Conservation (phyloP, 2,329 filamentous ascomycete species). For the Setomelanomma holmii region DNA sequence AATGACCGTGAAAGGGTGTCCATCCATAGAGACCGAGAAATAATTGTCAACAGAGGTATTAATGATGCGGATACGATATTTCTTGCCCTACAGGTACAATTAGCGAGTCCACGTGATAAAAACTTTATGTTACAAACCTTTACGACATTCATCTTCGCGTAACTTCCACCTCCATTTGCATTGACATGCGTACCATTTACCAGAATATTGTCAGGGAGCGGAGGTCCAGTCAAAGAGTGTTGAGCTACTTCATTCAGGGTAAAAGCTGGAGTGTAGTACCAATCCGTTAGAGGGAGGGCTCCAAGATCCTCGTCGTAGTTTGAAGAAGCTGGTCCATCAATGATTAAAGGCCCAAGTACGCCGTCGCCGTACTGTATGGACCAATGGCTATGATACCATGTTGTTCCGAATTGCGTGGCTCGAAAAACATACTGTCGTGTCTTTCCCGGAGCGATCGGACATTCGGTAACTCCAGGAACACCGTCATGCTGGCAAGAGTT, state of each 20-base stretch:
- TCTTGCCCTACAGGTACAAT: slow-evolving; percentile 50
- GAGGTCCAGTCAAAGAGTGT: slow-evolving; percentile 44
- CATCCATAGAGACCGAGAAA: slow-evolving; percentile 47
- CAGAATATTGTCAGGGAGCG: slow-evolving; percentile 54
- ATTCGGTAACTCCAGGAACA: slow-evolving; percentile 62
- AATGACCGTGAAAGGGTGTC: slow-evolving; percentile 53
- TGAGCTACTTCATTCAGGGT: slow-evolving; percentile 38
- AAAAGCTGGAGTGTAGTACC: slow-evolving; percentile 59
- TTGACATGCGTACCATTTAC: slow-evolving; percentile 64
- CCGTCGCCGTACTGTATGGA: slow-evolving; percentile 54
- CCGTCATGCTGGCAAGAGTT: slow-evolving; percentile 61
- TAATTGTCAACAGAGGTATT: slow-evolving; percentile 55
- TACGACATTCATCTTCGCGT: slow-evolving; percentile 43
- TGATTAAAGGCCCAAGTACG: slow-evolving; percentile 49
- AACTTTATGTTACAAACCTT: slow-evolving; percentile 33
- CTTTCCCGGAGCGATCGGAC: slow-evolving; percentile 68
- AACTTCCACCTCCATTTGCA: slow-evolving; percentile 50
- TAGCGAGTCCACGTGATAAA: slow-evolving; percentile 1
- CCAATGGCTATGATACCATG: slow-evolving; percentile 55
- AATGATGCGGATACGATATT: slow-evolving; percentile 65
- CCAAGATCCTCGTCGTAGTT: slow-evolving; percentile 68
- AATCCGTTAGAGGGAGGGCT: slow-evolving; percentile 66
- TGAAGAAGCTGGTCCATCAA: slow-evolving; percentile 52
- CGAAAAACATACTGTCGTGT: slow-evolving; percentile 65
- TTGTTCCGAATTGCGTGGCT: slow-evolving; percentile 57